Evolutionary conservation across 257 asterid species (phyloP), one percentile per base, ranked within the genome.

Genomic region (Coffea eugenioides): DNA sequence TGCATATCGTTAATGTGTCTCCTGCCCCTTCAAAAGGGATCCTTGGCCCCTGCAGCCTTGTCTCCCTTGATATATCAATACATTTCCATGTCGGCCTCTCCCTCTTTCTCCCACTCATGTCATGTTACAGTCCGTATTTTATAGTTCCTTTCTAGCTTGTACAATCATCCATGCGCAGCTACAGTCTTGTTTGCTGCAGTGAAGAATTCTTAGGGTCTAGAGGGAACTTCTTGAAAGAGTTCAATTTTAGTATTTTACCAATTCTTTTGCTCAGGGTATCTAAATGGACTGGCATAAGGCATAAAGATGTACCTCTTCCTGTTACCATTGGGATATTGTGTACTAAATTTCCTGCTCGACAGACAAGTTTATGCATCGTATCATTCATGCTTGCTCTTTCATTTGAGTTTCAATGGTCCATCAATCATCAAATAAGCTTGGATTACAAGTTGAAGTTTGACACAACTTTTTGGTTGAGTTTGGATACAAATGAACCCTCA

Each of bases 11-110:
- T 16, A 54, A 14, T 23, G 43, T 86, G 88, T 85, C 87, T 87
- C 88, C 86, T 67, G 75, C 80, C 83, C 84, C 59, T 82, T 78
- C 20, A 61, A 75, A 82, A 75, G 77, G 76, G 78, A 56, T 62
- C 83, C 69, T 61, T 80, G 79, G 46, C 68, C 83, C 71, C 79
- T 62, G 83, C 82, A 67, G 43, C 81, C 62, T 56, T 86, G 89
- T 83, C 89, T 78, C 78, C 82, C 48, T 71, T 69, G 48, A n/a
- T 52, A 62, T 65, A 39, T 74, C n/a, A 70, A 41, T 67, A 12
- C 74, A 16, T 52, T 74, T 74, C 45, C 57, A 41, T 79, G 56
- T 77, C 66, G 82, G 80, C 72, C 57, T 31, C 31, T 15, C 64
- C 27, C n/a, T 18, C 68, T 21, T 21, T 52, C 59, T 52, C 59